A percentile compares a stretch with the other conserved stretches of the same genome.
These are phyloP conservation scores for Lindgomyces ingoldianus DNA, from an alignment of 495 filamentous ascomycete species.

Conservation along the genomic window DNA sequence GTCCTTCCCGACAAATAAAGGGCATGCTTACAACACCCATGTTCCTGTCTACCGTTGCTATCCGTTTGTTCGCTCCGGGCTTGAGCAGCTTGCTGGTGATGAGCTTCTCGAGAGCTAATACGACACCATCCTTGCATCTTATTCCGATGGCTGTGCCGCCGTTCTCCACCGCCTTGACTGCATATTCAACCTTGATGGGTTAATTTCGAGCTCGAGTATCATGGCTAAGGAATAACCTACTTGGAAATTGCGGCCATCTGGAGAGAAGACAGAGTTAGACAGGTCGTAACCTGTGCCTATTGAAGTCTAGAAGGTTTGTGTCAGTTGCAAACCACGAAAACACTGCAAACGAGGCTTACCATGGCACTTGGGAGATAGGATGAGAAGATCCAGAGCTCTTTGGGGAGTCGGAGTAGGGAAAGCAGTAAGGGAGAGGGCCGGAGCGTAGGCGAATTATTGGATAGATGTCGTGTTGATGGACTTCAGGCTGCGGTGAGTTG, in stretches of 20 bases:
- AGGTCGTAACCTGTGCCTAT: constrained; percentile 99
- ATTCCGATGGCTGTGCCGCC: constrained; percentile 96
- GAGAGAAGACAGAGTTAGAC: constrained; percentile 98
- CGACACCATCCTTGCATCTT: constrained; percentile 94
- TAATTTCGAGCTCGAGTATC: too few relatives aligned
- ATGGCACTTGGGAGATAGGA: constrained; percentile 26
- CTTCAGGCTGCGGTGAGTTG: constrained; percentile 14
- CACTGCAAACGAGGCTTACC: constrained; percentile 19
- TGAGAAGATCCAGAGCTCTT: neutral
- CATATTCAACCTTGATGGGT: constrained; percentile 80
- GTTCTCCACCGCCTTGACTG: constrained; percentile 97
- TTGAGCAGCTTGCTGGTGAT: constrained; percentile 93
- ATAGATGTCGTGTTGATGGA: constrained; percentile 10
- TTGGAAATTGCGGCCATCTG: constrained; percentile 98
- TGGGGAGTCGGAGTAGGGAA: neutral
- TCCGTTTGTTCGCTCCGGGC: constrained; percentile 90
- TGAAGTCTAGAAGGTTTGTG: constrained; percentile 71
- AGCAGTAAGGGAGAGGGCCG: too few relatives aligned
- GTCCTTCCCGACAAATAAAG: neutral
- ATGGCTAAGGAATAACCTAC: constrained; percentile 48
- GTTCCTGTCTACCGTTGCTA: constrained; percentile 91
- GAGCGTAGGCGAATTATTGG: neutral
- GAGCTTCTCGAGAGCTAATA: constrained; percentile 95
- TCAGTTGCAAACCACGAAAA: constrained; percentile 21
- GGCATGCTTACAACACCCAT: constrained; percentile 75